These are phyloP conservation scores for Fusarium liriodendri DNA, from an alignment of 2,329 filamentous ascomycete species.

Conservation along the genomic window DNA sequence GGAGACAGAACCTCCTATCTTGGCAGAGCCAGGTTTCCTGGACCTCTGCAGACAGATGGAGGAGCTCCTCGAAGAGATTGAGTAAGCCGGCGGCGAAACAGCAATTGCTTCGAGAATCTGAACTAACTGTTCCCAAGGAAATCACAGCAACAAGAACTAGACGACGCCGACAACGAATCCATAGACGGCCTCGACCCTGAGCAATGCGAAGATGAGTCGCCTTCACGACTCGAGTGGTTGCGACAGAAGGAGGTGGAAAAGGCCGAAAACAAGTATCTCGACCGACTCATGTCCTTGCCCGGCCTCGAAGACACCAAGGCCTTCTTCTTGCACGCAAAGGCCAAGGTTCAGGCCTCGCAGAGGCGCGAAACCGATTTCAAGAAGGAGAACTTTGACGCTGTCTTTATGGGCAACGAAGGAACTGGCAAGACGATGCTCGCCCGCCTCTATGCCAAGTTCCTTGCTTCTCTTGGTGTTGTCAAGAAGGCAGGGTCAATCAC, in stretches of 20 bases:
- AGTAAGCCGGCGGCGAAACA: conserved; percentile 32
- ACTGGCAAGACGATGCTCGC: conserved; percentile 47
- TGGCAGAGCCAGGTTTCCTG: conserved; percentile 43
- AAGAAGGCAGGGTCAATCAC: conserved; percentile 58
- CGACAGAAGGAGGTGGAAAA: conserved; percentile 58
- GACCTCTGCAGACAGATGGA: conserved; percentile 43
- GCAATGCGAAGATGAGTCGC: conserved; percentile 53
- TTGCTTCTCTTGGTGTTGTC: conserved; percentile 43
- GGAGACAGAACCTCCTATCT: conserved; percentile 35
- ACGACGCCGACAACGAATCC: conserved; percentile 43
- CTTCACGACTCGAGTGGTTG: conserved; percentile 51
- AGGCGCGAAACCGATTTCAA: conserved; percentile 62
- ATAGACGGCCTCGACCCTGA: conserved; percentile 46
- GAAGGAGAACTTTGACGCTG: conserved; percentile 51
- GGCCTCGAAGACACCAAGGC: conserved; percentile 72
- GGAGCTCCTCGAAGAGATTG: conserved; percentile 45
- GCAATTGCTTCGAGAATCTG: background rate
- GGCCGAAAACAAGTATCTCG: conserved; percentile 64
- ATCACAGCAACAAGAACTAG: conserved; percentile 23
- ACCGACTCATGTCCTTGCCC: conserved; percentile 70
- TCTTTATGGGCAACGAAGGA: conserved; percentile 46
- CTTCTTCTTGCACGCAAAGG: conserved; percentile 59
- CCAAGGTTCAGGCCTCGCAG: conserved; percentile 61
- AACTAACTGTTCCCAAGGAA: conserved; percentile 21
- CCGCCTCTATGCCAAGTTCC: conserved; percentile 45